A percentile compares a stretch with the other conserved stretches of the same genome.
phyloP scores from a whole-genome alignment of 257 asterid species.

The Fraxinus americana region DNA sequence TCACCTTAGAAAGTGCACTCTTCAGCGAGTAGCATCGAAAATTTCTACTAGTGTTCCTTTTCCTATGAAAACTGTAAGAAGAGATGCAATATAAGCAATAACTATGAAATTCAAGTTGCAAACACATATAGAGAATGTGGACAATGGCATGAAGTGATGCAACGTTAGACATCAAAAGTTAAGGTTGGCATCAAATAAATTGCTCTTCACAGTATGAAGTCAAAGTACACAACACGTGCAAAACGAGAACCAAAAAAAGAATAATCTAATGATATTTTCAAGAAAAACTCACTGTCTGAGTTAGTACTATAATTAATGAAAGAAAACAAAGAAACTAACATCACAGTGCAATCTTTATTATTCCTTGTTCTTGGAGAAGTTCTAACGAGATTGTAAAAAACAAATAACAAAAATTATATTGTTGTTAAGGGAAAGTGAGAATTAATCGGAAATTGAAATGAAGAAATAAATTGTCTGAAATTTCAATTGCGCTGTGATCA shows the following conservation, averaged over 20 bases:
- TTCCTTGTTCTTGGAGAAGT: not conserved
- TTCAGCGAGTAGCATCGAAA: conserved; percentile 23
- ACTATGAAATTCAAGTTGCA: not conserved
- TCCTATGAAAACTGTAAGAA: conserved; percentile 19
- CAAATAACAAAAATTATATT: not conserved
- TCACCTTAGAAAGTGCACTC: conserved; percentile 35
- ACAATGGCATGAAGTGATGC: not conserved
- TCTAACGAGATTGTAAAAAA: not conserved
- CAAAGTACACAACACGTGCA: too few species aligned
- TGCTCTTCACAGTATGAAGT: too few species aligned
- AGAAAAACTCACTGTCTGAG: too few species aligned
- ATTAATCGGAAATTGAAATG: too few species aligned
- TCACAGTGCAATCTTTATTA: not conserved
- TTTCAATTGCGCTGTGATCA: not conserved
- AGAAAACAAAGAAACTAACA: too few species aligned
- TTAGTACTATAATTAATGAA: too few species aligned
- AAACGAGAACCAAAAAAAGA: too few species aligned
- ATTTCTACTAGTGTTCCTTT: conserved; percentile 5
- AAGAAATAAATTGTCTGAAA: not conserved
- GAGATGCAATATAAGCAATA: too few species aligned
- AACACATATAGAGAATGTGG: not conserved
- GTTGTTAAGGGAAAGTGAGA: not conserved
- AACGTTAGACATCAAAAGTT: not conserved
- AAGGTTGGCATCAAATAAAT: too few species aligned
- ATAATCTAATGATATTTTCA: too few species aligned